phyloP scores from a whole-genome alignment of 495 filamentous ascomycete genomes.

The Neurospora intermedia region DNA sequence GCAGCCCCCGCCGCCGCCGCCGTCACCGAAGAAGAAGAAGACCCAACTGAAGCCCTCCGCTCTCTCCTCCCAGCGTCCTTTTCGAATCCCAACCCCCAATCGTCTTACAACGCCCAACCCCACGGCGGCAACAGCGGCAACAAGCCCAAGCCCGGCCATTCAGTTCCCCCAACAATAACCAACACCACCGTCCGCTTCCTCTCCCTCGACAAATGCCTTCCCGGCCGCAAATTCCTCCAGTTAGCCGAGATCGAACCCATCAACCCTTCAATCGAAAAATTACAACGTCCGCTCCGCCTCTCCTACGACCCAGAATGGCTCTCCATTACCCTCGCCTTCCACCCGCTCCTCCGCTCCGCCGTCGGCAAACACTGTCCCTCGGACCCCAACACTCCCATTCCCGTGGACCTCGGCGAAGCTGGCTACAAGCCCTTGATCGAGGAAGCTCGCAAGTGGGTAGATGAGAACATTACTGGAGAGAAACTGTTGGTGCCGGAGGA shows the following conservation, averaged over 20 bases:
- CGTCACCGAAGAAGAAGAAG: constrained; percentile 29
- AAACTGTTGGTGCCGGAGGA: constrained; percentile 61
- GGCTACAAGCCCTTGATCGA: constrained; percentile 54
- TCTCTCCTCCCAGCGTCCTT: constrained; percentile 59
- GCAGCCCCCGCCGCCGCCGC: not conserved
- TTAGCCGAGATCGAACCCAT: constrained; percentile 49
- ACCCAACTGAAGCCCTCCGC: constrained; percentile 43
- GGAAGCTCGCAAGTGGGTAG: constrained; percentile 60
- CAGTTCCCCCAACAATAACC: constrained; percentile 42
- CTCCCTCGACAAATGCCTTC: constrained; percentile 80
- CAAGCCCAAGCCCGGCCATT: constrained; percentile 31
- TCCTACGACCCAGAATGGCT: constrained; percentile 93
- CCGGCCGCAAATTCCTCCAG: constrained; percentile 70
- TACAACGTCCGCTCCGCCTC: constrained; percentile 33
- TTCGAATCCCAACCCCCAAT: constrained; percentile 26
- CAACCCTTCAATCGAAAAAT: constrained; percentile 1
- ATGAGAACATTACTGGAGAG: constrained; percentile 52
- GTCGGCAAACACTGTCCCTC: not conserved
- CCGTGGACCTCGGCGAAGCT: constrained; percentile 50
- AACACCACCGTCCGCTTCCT: constrained; percentile 78
- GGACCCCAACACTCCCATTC: constrained; percentile 33
- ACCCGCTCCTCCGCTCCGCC: constrained; percentile 47
- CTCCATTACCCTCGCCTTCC: constrained; percentile 77
- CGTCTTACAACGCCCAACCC: constrained; percentile 1
- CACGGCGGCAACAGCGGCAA: constrained; percentile 3